Percentiles rank a stretch among this genome's conserved stretches.
Conservation (phyloP, 345 rosid species). For the Acer yangbiense region DNA sequence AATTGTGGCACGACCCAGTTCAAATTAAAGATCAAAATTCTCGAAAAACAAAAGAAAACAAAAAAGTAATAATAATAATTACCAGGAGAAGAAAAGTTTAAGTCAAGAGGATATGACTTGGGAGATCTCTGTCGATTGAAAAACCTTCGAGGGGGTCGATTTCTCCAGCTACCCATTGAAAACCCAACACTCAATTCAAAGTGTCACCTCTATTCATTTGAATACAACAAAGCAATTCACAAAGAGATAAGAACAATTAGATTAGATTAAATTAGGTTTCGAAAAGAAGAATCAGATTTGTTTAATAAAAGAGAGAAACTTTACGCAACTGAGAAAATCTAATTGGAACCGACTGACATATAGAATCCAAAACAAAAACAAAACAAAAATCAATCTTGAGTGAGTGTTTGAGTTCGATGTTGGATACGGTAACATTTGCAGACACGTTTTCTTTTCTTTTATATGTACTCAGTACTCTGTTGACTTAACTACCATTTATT, state of each 20-base stretch:
- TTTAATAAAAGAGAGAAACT: not conserved
- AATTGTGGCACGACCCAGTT: not conserved
- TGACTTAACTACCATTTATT: not conserved
- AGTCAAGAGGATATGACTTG: slow-evolving; percentile 6
- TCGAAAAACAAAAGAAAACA: not conserved
- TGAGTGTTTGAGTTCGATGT: not conserved
- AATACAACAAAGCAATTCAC: not conserved
- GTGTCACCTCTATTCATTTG: not conserved
- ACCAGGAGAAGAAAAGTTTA: slow-evolving; percentile 27
- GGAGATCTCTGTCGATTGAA: slow-evolving; percentile 17
- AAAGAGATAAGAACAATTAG: too few species aligned
- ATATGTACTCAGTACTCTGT: not conserved
- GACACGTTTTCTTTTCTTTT: not conserved
- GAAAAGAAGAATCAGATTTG: not conserved
- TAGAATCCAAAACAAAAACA: not conserved
- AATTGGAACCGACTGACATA: not conserved
- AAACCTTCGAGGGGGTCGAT: slow-evolving; percentile 27
- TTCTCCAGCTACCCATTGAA: slow-evolving; percentile 40
- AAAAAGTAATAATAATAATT: not conserved
- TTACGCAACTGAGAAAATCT: not conserved
- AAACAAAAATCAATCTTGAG: not conserved
- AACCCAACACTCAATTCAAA: not conserved
- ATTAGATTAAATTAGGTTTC: not conserved
- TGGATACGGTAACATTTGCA: not conserved
- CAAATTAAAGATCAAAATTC: not conserved